Percentiles rank a stretch among this genome's conserved stretches.
Evolutionary conservation across 2,329 filamentous ascomycete genomes (phyloP).

Genomic region (Pseudocercospora pini-densiflorae): DNA sequence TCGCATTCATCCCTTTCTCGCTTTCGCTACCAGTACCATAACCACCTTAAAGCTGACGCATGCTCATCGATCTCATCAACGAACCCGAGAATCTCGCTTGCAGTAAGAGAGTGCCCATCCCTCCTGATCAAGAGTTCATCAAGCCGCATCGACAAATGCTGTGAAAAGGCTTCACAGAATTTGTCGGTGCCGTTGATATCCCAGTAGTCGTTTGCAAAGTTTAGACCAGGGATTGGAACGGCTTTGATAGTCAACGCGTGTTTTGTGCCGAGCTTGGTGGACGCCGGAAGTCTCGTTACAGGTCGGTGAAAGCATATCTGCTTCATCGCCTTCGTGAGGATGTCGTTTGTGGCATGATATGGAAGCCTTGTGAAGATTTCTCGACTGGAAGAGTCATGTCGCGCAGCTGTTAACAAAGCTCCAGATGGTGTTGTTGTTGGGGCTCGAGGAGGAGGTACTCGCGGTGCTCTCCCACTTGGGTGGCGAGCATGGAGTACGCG

Average conservation of each 20-base stretch:
- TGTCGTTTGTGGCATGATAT: neutral
- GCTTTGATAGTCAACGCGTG: slow-evolving; percentile 19
- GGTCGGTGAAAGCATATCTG: neutral
- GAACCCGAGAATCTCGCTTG: slow-evolving; percentile 17
- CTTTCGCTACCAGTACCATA: slow-evolving; percentile 24
- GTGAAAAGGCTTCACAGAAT: slow-evolving; percentile 20
- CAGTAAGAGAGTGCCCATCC: neutral
- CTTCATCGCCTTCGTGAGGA: neutral
- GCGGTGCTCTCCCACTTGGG: neutral
- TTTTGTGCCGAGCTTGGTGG: neutral
- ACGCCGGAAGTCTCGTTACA: slow-evolving; percentile 5
- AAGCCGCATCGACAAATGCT: slow-evolving; percentile 14
- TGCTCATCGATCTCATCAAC: slow-evolving; percentile 19
- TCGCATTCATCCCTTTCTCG: neutral
- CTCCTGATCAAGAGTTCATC: slow-evolving; percentile 1
- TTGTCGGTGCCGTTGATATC: slow-evolving; percentile 20
- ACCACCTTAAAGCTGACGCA: slow-evolving; percentile 24
- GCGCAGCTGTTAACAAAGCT: neutral
- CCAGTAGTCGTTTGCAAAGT: slow-evolving; percentile 20
- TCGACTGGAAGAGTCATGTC: neutral
- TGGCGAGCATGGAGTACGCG: neutral
- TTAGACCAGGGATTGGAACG: slow-evolving; percentile 6
- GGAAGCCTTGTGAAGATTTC: neutral
- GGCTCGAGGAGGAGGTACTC: neutral
- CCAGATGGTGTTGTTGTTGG: neutral